Evolutionary conservation across 2,329 filamentous ascomycete genomes (phyloP).

Genomic region (Aspergillus neoniger): DNA sequence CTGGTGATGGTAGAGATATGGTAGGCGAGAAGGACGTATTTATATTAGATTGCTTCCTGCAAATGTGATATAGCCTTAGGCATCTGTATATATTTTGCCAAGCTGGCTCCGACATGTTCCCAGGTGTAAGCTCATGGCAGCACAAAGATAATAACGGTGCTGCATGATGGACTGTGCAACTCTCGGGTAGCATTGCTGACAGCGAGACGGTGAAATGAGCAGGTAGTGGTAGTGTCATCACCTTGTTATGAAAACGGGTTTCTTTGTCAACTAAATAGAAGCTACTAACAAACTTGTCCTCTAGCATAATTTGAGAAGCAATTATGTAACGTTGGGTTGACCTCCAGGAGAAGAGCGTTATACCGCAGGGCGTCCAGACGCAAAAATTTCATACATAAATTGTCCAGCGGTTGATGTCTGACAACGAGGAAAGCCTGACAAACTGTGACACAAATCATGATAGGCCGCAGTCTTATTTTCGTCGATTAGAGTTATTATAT

Average conservation of each 20-base stretch:
- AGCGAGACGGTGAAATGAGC: background rate
- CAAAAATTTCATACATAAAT: background rate
- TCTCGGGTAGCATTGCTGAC: background rate
- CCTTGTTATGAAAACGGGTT: background rate
- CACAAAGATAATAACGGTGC: background rate
- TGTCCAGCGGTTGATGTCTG: background rate
- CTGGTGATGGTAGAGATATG: background rate
- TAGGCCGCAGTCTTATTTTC: background rate
- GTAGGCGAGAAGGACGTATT: background rate
- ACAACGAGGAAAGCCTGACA: background rate
- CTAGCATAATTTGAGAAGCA: too few relatives aligned
- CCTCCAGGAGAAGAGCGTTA: background rate
- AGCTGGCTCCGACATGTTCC: background rate
- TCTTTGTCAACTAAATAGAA: fast-evolving
- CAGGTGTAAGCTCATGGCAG: background rate
- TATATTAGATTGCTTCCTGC: background rate
- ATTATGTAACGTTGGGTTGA: background rate
- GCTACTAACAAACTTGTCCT: background rate
- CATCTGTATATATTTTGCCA: background rate
- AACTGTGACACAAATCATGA: background rate
- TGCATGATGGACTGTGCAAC: background rate
- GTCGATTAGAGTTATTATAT: background rate
- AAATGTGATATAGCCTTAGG: background rate
- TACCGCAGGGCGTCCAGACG: background rate
- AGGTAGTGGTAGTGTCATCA: background rate